Evolutionary conservation across 345 rosid genomes (phyloP).

Genomic region (Tarenaya hassleriana): DNA sequence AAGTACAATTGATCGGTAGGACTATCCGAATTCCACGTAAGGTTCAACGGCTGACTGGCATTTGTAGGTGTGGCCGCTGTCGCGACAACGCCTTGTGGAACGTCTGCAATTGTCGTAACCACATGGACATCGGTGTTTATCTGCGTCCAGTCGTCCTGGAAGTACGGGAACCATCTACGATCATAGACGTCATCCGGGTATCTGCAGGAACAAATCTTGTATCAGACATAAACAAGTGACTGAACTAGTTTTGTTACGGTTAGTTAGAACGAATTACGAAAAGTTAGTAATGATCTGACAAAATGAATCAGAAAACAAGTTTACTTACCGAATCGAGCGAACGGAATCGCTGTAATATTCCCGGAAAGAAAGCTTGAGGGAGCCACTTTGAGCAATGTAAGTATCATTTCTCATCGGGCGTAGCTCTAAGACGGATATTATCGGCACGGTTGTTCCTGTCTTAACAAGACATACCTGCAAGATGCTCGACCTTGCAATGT

Average conservation of each 20-base stretch:
- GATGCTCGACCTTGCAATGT: constrained; percentile 6
- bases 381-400: constrained; percentile 28
- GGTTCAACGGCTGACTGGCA: constrained; percentile 18
- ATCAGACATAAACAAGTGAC: neutral
- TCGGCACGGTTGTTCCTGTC: constrained; percentile 24
- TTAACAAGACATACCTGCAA: constrained; percentile 27
- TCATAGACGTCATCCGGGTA: constrained; percentile 24
- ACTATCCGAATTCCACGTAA: constrained; percentile 6
- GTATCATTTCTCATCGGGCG: constrained; percentile 20
- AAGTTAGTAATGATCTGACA: neutral
- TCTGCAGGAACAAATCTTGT: constrained; percentile 6
- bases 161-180: constrained; percentile 24
- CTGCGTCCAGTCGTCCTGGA: constrained; percentile 15
- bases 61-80: constrained; percentile 27
- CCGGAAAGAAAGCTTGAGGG: constrained; percentile 8
- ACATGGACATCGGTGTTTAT: constrained; percentile 14
- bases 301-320: neutral
- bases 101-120: constrained; percentile 1
- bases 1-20: constrained; percentile 16
- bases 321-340: constrained; percentile 16
- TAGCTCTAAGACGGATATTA: constrained; percentile 25
- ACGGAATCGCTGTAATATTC: constrained; percentile 23
- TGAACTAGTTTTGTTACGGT: no score
- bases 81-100: constrained; percentile 21
- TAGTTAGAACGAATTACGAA: neutral